These are phyloP conservation scores for Aspergillus carlsbadensis DNA, from an alignment of 495 filamentous ascomycete species.

Conservation along the genomic window DNA sequence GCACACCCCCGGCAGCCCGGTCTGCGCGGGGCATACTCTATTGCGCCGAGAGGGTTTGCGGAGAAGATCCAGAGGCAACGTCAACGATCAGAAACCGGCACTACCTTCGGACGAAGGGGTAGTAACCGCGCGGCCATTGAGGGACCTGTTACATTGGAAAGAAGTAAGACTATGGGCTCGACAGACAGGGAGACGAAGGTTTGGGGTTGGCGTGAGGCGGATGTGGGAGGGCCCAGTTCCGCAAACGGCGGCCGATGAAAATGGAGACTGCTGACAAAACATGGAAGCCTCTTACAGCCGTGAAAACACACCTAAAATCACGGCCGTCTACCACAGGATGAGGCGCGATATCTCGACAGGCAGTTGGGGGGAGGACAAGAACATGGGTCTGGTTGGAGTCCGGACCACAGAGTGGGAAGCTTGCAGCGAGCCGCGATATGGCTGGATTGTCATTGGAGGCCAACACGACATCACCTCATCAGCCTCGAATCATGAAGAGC, in stretches of 20 bases:
- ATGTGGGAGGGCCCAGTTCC: slow-evolving; percentile 19
- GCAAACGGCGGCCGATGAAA: slow-evolving; percentile 9
- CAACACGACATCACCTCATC: slow-evolving; percentile 10
- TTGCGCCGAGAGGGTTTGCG: slow-evolving; percentile 12
- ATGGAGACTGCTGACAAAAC: slow-evolving; percentile 26
- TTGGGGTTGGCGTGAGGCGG: slow-evolving; percentile 7
- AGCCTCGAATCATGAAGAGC: slow-evolving; percentile 9
- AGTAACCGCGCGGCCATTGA: slow-evolving; percentile 26
- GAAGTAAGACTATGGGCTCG: neutral
- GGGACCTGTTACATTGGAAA: slow-evolving; percentile 18
- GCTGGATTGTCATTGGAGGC: slow-evolving; percentile 1
- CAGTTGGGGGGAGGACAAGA: slow-evolving; percentile 1
- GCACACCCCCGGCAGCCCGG: slow-evolving; percentile 26
- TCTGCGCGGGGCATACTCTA: slow-evolving; percentile 35
- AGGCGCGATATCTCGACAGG: slow-evolving; percentile 10
- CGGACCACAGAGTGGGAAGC: slow-evolving; percentile 11
- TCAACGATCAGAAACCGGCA: slow-evolving; percentile 11
- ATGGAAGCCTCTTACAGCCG: neutral
- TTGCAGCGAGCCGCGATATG: slow-evolving; percentile 1
- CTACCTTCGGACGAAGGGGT: slow-evolving; percentile 23
- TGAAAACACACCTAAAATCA: neutral
- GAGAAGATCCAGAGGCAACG: slow-evolving; percentile 6
- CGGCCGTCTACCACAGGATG: neutral
- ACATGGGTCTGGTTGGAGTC: slow-evolving; percentile 10
- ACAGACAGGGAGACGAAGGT: slow-evolving; percentile 8